Evolutionary conservation across 306 rosid species (phyloP), one percentile per base, ranked within the genome.

Genomic region (Senna siamea): DNA sequence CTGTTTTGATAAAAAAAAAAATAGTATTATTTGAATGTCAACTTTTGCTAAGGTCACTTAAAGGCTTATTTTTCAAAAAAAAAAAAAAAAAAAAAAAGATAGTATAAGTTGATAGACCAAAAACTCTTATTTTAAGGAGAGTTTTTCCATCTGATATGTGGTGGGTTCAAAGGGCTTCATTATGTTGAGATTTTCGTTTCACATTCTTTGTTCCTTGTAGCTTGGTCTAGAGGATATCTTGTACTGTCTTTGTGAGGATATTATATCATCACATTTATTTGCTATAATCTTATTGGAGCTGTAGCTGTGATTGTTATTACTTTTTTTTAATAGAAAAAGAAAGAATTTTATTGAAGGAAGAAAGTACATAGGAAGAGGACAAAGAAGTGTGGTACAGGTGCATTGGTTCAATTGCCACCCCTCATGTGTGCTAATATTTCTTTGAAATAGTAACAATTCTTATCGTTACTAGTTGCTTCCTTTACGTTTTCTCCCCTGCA

Each of bases 361-460:
- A n/a, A n/a, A n/a, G n/a, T n/a, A n/a, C n/a, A n/a, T n/a, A n/a
- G n/a, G n/a, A n/a, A n/a, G n/a, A n/a, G n/a, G n/a, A n/a, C n/a
- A n/a, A n/a, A n/a, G n/a, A n/a, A n/a, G n/a, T n/a, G n/a, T n/a
- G n/a, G n/a, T n/a, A n/a, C n/a, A n/a, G 40, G 58, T 30, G 14
- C 19, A 35, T 55, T 8, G 17, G 51, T 71, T 55, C 34, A 18
- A 18, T 56, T 70, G 37, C 66, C 22, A 64, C 48, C 14, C 56
- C 48, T 30, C 4, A 30, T 56, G 20, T 28, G 23, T 73, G 28
- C 37, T 19, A 35, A 66, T 10, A 26, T 73, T 58, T 55, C 34
- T 51, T 66, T 23, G 30, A 57, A 56, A 47, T 67, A 51, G 76
- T 40, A 28, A 18, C 50, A 40, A 20, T 40, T 15, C 28, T 61